Percentiles rank a stretch among this genome's conserved stretches.
Evolutionary conservation across 2,329 filamentous ascomycete genomes (phyloP).

Genomic region (Ophiosphaerella narmari): DNA sequence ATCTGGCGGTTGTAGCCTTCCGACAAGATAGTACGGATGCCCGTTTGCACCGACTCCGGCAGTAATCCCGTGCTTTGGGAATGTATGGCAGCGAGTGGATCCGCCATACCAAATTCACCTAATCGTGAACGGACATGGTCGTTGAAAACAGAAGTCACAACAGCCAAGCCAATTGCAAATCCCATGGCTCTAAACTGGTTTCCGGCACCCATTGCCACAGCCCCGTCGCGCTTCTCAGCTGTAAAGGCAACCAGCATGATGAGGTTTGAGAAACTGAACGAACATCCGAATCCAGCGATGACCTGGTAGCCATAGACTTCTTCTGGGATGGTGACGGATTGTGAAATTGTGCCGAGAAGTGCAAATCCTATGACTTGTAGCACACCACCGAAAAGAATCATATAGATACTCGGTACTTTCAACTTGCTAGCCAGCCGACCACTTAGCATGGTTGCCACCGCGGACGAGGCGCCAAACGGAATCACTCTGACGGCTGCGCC

Average conservation of each 20-base stretch:
- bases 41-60: not conserved
- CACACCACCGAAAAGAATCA: too few species aligned
- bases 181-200: conserved; percentile 2
- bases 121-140: too few species aligned
- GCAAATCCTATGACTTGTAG: not conserved
- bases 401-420: too few species aligned
- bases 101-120: too few species aligned
- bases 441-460: too few species aligned
- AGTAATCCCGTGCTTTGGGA: not conserved
- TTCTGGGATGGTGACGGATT: not conserved
- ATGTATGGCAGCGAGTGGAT: too few species aligned
- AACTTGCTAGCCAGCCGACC: too few species aligned
- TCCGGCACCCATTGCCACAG: not conserved
- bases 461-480: too few species aligned
- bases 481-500: too few species aligned
- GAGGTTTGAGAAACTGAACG: not conserved
- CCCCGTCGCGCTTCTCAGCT: too few species aligned
- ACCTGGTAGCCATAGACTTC: not conserved
- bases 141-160: not conserved
- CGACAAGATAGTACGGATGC: not conserved
- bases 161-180: not conserved
- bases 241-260: too few species aligned
- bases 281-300: conserved; percentile 1
- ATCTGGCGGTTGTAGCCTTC: conserved; percentile 1
- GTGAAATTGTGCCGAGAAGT: not conserved